phyloP scores from a whole-genome alignment of 1,284 basidiomycete genomes.

The Rugosomyces carneus region DNA sequence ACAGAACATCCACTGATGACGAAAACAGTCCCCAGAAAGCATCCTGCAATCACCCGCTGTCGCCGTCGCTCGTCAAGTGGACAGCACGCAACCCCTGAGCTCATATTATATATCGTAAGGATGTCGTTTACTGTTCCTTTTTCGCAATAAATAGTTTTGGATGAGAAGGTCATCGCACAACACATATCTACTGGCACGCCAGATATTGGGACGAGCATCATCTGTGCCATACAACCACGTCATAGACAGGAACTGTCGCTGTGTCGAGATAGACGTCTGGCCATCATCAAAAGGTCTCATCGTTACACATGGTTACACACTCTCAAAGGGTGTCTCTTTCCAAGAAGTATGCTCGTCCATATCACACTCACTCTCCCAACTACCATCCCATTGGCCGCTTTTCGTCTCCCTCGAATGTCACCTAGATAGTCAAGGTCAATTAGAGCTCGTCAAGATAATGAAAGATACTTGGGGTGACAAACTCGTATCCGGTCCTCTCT shows the following conservation, averaged over 20 bases:
- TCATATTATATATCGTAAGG: conserved; percentile 57
- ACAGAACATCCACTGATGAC: conserved; percentile 1
- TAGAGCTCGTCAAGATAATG: conserved; percentile 52
- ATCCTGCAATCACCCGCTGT: conserved; percentile 33
- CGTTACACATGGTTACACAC: conserved; percentile 54
- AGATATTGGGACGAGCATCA: conserved; percentile 52
- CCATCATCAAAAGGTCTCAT: conserved; percentile 45
- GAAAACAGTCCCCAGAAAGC: conserved; percentile 27
- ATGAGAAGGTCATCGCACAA: conserved; percentile 65
- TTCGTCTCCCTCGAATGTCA: conserved; percentile 62
- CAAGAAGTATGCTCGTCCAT: conserved; percentile 48
- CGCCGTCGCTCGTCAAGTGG: conserved; percentile 25
- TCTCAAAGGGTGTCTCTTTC: conserved; percentile 44
- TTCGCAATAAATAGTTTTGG: too few relatives aligned
- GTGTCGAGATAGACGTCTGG: conserved; percentile 71
- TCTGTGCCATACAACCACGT: conserved; percentile 53
- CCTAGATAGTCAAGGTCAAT: conserved; percentile 43
- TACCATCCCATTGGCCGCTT: conserved; percentile 46
- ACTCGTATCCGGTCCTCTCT: conserved; percentile 36
- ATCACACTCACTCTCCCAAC: conserved; percentile 30
- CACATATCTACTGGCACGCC: conserved; percentile 58
- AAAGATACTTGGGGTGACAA: conserved; percentile 49
- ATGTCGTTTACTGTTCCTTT: too few relatives aligned
- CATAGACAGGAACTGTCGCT: conserved; percentile 45
- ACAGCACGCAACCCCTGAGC: conserved; percentile 41